Evolutionary conservation across 192 early-diverging fungal species (phyloP), one percentile per base, ranked within the genome.

Genomic region (Allomyces javanicus): DNA sequence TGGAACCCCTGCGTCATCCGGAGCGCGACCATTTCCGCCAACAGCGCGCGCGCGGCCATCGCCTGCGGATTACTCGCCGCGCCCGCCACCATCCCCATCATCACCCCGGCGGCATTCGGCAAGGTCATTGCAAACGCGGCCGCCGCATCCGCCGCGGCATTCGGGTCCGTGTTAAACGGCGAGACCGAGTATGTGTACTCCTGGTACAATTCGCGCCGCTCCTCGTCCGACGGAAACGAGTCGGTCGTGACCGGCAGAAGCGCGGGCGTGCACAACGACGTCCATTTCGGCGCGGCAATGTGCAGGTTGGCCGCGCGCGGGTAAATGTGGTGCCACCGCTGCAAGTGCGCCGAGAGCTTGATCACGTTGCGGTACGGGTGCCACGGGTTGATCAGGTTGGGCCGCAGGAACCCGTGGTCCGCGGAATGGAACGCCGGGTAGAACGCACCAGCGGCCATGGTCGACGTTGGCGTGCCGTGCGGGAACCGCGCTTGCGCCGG

Each of bases 1-100:
- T 95, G 93, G 71, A 92, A 96, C 24, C 93, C 93, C 72, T 98
- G 92, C 44, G 86, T 79, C 50, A 98, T 68, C n/a, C 95, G 81
- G 74, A 93, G 92, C 27, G 81, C 81, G 11, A 96, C 81, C 72
- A 98, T 79, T 72, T 97, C 93, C 24, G 81, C 79, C 43, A 96
- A 76, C 44, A 95, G 75, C 21, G 72, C 76, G 9, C 50, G 50
- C 50, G 21, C 50, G 50, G 50, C 33, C 33, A 40, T 7, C 33
- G 33, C 33, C 7, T 40, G 33, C 33, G 33, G 33, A 40, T 40
- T 40, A 40, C 7, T 40, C 33, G 33, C 33, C 0, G 33, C 33
- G 33, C 33, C 7, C 33, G 4, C 33, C 4, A 40, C 7, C 33
- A 40, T 40, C 33, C 33, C 33, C 5, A 40, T 9, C 33, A 40